Percentiles rank a stretch among this genome's conserved stretches.
These are phyloP conservation scores for Pascua sp. DNA, from an alignment of 1,284 basidiomycete genomes.

Conservation along the genomic window DNA sequence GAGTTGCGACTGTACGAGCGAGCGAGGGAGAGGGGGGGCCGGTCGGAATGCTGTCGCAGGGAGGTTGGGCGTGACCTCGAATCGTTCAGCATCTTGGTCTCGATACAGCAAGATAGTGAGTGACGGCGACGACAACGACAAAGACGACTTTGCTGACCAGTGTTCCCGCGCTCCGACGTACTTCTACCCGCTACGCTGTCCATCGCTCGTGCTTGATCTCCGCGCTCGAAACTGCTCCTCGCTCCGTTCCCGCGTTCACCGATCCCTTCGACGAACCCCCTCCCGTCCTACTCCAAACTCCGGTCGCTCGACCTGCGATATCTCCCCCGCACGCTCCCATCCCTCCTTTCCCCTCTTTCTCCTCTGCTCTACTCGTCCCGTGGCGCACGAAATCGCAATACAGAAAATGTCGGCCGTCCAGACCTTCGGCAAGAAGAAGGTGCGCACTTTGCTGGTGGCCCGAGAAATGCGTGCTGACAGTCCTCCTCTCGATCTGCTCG, in stretches of 20 bases:
- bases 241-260: neutral
- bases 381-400: conserved; percentile 4
- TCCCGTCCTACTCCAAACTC: neutral
- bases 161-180: neutral
- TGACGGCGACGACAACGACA: conserved; percentile 7
- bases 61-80: no score
- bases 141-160: conserved; percentile 8
- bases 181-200: neutral
- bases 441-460: conserved; percentile 42
- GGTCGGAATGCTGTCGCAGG: no score
- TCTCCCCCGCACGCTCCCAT: neutral
- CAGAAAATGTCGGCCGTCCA: conserved; percentile 65
- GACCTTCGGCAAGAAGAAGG: conserved; percentile 99
- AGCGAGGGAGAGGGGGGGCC: no score
- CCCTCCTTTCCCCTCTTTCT: neutral
- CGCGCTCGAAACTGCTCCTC: neutral
- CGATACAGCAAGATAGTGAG: conserved; percentile 24
- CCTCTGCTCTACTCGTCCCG: neutral
- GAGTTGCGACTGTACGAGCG: no score
- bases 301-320: neutral
- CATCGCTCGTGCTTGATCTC: neutral
- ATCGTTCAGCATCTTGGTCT: conserved; percentile 1
- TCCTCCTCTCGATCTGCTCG: neutral
- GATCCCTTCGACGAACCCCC: neutral
- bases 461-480: conserved; percentile 1